Percentiles rank a stretch among this genome's conserved stretches.
Conservation (phyloP, 148 eudicot species). For the Mesembryanthemum crystallinum region DNA sequence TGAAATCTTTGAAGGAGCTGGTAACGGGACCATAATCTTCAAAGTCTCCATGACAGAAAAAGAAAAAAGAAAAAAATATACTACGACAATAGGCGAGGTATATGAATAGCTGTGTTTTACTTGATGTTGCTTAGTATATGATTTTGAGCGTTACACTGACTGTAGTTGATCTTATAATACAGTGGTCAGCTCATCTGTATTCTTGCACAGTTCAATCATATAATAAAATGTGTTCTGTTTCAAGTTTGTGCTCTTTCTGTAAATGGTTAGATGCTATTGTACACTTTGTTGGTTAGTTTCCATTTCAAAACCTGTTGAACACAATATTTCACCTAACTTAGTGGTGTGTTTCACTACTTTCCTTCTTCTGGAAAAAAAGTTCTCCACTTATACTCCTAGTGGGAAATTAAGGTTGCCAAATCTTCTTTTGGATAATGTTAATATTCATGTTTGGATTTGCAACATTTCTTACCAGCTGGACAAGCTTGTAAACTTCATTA, state of each 20-base stretch:
- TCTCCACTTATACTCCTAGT: too few species aligned
- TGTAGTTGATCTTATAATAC: not conserved
- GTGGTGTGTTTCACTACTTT: too few species aligned
- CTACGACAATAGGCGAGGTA: not conserved
- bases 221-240: not conserved
- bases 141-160: not conserved
- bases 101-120: not conserved
- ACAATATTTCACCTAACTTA: too few species aligned
- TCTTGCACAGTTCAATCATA: constrained; percentile 4
- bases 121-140: not conserved
- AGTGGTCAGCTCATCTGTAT: constrained; percentile 8
- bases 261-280: not conserved
- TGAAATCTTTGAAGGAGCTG: constrained; percentile 58
- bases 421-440: too few species aligned
- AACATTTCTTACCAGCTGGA: too few species aligned
- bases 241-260: not conserved
- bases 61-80: not conserved
- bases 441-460: too few species aligned
- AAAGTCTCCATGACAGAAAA: not conserved
- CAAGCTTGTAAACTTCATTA: too few species aligned
- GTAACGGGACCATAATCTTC: constrained; percentile 37
- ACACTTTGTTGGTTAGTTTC: not conserved
- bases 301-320: too few species aligned
- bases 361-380: too few species aligned
- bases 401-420: too few species aligned